These are phyloP conservation scores for Salix suchowensis DNA, from an alignment of 345 rosid genomes.

Conservation along the genomic window DNA sequence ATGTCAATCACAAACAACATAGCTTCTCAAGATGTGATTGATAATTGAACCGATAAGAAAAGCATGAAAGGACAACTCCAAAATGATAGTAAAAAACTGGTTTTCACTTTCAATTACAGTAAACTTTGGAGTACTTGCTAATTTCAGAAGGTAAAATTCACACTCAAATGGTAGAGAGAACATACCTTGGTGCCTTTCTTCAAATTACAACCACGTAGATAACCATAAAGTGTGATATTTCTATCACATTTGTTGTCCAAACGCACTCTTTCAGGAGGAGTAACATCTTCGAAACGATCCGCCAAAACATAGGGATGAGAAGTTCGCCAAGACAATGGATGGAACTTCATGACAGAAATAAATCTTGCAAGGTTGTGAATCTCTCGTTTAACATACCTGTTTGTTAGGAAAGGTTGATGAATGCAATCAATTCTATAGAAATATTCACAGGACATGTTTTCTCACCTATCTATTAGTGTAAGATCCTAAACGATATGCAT, in stretches of 20 bases:
- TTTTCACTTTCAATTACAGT: not conserved
- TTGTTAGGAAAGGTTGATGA: constrained; percentile 9
- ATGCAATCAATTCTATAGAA: not conserved
- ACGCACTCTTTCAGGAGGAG: constrained; percentile 74
- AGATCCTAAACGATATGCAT: not conserved
- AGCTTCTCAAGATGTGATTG: not conserved
- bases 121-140: constrained; percentile 1
- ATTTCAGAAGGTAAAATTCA: not conserved
- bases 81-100: not conserved
- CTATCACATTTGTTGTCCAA: constrained; percentile 76
- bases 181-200: constrained; percentile 80
- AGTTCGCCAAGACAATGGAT: constrained; percentile 78
- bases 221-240: constrained; percentile 79
- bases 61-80: not conserved
- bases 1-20: not conserved
- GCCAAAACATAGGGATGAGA: constrained; percentile 87
- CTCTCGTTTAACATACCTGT: constrained; percentile 81
- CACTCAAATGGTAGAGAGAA: not conserved
- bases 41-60: not conserved
- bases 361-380: constrained; percentile 78
- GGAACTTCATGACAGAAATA: constrained; percentile 71
- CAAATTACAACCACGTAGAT: constrained; percentile 91
- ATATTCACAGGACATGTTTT: not conserved
- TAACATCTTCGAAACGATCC: constrained; percentile 93
- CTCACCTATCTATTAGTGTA: not conserved